A percentile compares a stretch with the other conserved stretches of the same genome.
Conservation (phyloP, 352 stramenopile species). For the Phytophthora quininea region DNA sequence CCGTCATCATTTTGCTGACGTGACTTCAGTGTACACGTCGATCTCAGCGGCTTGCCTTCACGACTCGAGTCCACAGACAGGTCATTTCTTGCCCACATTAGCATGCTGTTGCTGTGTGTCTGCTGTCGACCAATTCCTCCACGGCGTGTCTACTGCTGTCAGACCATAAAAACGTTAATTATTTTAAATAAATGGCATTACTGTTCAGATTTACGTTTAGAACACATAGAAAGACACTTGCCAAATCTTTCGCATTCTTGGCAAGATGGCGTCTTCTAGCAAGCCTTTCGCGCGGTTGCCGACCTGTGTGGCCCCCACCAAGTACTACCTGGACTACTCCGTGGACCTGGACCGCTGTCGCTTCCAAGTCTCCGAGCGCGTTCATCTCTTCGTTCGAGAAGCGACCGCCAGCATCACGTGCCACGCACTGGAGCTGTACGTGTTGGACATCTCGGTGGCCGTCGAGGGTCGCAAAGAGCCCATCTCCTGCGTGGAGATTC, state of each 20-base stretch:
- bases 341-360: slow-evolving; percentile 76
- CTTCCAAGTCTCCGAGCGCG: slow-evolving; percentile 72
- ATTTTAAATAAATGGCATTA: too few relatives aligned
- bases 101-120: too few relatives aligned
- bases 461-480: slow-evolving; percentile 33
- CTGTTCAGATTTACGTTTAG: slow-evolving; percentile 84
- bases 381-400: slow-evolving; percentile 66
- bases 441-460: slow-evolving; percentile 69
- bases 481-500: slow-evolving; percentile 60
- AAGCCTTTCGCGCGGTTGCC: slow-evolving; percentile 75
- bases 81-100: too few relatives aligned
- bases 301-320: slow-evolving; percentile 56
- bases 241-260: slow-evolving; percentile 85
- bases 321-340: slow-evolving; percentile 83
- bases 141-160: too few relatives aligned
- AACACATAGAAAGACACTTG: slow-evolving; percentile 50
- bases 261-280: slow-evolving; percentile 5
- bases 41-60: too few relatives aligned
- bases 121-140: too few relatives aligned
- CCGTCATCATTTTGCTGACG: too few relatives aligned
- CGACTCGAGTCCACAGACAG: too few relatives aligned
- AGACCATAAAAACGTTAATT: slow-evolving; percentile 7
- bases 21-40: too few relatives aligned
- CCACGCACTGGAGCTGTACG: slow-evolving; percentile 94
- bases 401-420: slow-evolving; percentile 86